Evolutionary conservation across 2,329 filamentous ascomycete species (phyloP).

Genomic region (Cladosporium austrohemisphaericum): DNA sequence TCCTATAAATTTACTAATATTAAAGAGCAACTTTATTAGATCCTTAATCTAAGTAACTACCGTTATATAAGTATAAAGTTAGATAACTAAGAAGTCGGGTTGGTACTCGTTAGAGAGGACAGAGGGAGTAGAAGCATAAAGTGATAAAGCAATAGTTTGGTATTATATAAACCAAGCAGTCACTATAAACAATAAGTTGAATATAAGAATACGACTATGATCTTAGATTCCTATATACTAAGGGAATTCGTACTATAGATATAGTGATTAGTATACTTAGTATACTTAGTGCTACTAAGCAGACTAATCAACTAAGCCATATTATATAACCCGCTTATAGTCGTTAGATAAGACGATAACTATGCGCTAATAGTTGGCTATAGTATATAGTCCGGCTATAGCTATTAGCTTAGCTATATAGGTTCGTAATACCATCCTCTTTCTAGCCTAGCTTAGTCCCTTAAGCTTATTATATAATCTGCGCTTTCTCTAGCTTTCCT

Average conservation of each 20-base stretch:
- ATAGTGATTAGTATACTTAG: background rate
- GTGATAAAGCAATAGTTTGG: background rate
- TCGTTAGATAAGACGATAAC: too few relatives aligned
- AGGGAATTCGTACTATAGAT: conserved; percentile 3
- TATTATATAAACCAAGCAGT: background rate
- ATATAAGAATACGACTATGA: background rate
- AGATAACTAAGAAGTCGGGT: conserved; percentile 1
- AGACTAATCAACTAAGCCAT: too few relatives aligned
- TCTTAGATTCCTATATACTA: conserved; percentile 8
- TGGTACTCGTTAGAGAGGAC: background rate
- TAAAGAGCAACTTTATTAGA: conserved; percentile 2
- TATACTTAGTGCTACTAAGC: too few relatives aligned
- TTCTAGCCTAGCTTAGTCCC: conserved; percentile 2
- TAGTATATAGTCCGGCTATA: too few relatives aligned
- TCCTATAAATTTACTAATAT: conserved; percentile 1
- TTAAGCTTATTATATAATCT: background rate
- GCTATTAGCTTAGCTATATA: too few relatives aligned
- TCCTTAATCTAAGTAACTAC: conserved; percentile 9
- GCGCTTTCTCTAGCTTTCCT: background rate
- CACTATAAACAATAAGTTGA: conserved; percentile 4
- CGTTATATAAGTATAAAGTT: conserved; percentile 1
- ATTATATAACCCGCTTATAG: too few relatives aligned
- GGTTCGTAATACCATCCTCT: conserved; percentile 7
- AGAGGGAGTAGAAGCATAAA: background rate
- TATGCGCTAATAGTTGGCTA: background rate